A percentile compares a stretch with the other conserved stretches of the same genome.
phyloP scores from a whole-genome alignment of 2,329 filamentous ascomycete genomes.

The Diaporthe caulivora region DNA sequence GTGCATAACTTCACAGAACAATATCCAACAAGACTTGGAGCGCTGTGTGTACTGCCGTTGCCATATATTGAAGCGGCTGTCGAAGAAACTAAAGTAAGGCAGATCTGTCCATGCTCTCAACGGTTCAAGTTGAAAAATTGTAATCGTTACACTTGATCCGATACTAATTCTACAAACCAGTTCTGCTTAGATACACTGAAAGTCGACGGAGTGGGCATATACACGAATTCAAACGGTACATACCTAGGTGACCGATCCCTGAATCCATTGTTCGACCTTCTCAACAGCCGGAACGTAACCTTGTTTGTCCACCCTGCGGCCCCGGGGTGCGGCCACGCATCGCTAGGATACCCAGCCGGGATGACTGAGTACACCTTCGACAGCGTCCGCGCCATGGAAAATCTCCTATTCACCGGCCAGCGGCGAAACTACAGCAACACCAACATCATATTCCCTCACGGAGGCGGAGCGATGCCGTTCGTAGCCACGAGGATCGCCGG shows the following conservation, averaged over 20 bases:
- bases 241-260: neutral
- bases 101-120: too few relatives aligned
- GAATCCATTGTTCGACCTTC: neutral
- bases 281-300: neutral
- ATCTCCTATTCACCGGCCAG: neutral
- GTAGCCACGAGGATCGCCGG: slow-evolving; percentile 5
- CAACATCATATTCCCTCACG: neutral
- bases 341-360: neutral
- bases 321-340: neutral
- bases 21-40: neutral
- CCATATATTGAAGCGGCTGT: neutral
- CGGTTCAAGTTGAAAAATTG: too few relatives aligned
- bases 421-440: neutral
- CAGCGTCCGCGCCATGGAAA: slow-evolving; percentile 4
- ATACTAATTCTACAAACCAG: neutral
- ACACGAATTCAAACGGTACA: neutral
- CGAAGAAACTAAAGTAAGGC: neutral
- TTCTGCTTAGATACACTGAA: neutral
- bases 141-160: too few relatives aligned
- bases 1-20: neutral
- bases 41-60: slow-evolving; percentile 9
- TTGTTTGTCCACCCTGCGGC: neutral
- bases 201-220: neutral
- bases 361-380: slow-evolving; percentile 6
- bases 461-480: neutral